Conservation (phyloP, 768 basidiomycete genomes). For the Collybia nuda region DNA sequence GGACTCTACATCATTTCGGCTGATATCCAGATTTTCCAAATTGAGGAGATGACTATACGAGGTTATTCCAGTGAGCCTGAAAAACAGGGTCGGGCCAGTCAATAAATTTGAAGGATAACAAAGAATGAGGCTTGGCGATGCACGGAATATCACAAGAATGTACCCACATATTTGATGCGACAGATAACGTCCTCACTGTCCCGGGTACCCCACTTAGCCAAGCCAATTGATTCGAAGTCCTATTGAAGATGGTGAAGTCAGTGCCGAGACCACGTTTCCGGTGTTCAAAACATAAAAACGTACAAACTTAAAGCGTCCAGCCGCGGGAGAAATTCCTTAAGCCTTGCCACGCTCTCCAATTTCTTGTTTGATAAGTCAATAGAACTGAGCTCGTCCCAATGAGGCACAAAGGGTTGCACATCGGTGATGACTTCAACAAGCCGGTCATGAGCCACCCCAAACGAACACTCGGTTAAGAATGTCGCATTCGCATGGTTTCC, state of each 20-base stretch:
- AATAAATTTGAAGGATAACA: conserved; percentile 6
- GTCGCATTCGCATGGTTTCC: conserved; percentile 39
- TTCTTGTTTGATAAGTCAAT: conserved; percentile 77
- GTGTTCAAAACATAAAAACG: conserved; percentile 29
- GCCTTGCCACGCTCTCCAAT: conserved; percentile 76
- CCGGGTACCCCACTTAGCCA: conserved; percentile 81
- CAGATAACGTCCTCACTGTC: conserved; percentile 73
- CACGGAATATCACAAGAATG: neutral
- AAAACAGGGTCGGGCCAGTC: conserved; percentile 10
- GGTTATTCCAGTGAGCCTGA: conserved; percentile 80
- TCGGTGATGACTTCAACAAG: conserved; percentile 93
- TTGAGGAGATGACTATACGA: conserved; percentile 86
- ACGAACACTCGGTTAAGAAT: conserved; percentile 95
- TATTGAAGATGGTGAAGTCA: conserved; percentile 24
- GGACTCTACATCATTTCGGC: conserved; percentile 86
- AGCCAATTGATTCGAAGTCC: conserved; percentile 70
- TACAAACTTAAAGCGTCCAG: conserved; percentile 78
- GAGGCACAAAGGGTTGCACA: conserved; percentile 89
- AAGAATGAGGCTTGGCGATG: neutral
- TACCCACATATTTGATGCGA: conserved; percentile 71
- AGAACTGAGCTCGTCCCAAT: conserved; percentile 80
- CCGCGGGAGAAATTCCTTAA: conserved; percentile 87
- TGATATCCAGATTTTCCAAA: conserved; percentile 89
- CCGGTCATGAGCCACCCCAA: conserved; percentile 89
- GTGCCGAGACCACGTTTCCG: neutral